Base-by-base conservation (phyloP, 140 eudicot species). In the Erigeron philadelphicus region DNA sequence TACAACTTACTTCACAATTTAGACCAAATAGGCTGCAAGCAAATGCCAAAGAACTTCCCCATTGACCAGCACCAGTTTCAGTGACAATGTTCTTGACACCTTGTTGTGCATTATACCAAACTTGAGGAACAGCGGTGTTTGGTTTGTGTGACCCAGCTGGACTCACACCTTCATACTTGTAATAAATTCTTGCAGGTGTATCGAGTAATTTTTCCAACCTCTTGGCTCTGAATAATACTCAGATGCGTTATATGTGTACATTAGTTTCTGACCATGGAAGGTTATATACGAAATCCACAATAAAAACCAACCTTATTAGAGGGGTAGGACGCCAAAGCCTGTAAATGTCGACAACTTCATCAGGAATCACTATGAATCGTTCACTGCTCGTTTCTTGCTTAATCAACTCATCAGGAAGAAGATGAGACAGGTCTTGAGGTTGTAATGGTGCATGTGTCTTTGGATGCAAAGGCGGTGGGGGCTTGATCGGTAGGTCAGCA, bases 311-410 rank as follows among this genome's bases (percentile, higher is more conserved):
- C 98, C 98, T 86, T 79, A 93, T 86, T n/a, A 93, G 75, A 57
- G 98, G 98, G 10, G 98, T 93, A n/a, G 98, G 98, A 17, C 98
- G 91, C 98, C 98, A 93, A 55, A 93, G 95, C 43, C 80, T 60
- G 17, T 86, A 93, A 65, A 93, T 76, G 59, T 93, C 98, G 7
- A 83, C 66, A 80, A 93, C 96, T 70, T 89, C 96, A 45, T 93
- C 84, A 0, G 98, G 98, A 61, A 93, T 93, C 21, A 70, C 88
- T 42, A 93, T 82, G 55, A 82, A 81, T 45, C 81, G 74, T 11
- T 85, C 90, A 25, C 10, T 41, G 78, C 81, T 84, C 1, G 74
- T 84, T 66, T 93, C 98, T 71, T 89, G 98, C 62, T 85, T 84
- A 56, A 93, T 93, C 66, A 93, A 68, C 75, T 86, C 98, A 38